These are phyloP conservation scores for Claviceps digitariae DNA, from an alignment of 2,329 filamentous ascomycete species.

Conservation along the genomic window DNA sequence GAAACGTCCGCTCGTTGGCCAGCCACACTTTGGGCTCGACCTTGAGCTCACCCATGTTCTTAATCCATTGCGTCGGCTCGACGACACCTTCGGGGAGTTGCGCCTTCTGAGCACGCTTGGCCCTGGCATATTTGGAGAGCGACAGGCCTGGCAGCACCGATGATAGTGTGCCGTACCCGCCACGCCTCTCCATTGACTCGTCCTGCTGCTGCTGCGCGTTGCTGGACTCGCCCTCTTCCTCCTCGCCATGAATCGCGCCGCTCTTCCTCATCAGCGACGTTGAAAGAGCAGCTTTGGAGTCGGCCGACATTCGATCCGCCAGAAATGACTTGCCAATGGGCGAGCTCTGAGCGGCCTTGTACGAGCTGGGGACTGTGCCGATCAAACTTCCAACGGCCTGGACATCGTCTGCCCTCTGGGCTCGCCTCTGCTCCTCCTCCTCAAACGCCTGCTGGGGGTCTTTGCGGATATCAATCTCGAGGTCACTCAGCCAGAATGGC, in stretches of 20 bases:
- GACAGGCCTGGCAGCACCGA: constrained; percentile 74
- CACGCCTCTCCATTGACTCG: constrained; percentile 11
- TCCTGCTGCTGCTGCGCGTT: constrained; percentile 18
- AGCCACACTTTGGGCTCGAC: constrained; percentile 98
- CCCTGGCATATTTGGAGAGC: constrained; percentile 58
- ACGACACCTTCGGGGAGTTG: constrained; percentile 75
- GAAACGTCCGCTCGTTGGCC: constrained; percentile 93
- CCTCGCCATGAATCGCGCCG: constrained; percentile 17
- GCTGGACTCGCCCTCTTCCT: constrained; percentile 22
- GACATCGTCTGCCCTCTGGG: constrained; percentile 72
- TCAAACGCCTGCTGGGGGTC: constrained; percentile 86
- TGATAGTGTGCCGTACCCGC: constrained; percentile 44
- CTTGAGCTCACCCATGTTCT: constrained; percentile 80
- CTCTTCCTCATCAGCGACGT: constrained; percentile 14
- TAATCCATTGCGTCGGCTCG: constrained; percentile 78
- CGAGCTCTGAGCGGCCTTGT: constrained; percentile 49
- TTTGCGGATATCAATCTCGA: constrained; percentile 86
- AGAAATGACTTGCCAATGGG: constrained; percentile 55
- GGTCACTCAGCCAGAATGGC: constrained; percentile 87
- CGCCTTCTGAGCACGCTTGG: constrained; percentile 35
- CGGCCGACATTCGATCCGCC: constrained; percentile 38
- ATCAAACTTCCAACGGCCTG: constrained; percentile 82
- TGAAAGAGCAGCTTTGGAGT: constrained; percentile 21
- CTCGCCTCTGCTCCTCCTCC: constrained; percentile 74
- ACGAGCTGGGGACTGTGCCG: constrained; percentile 40